These are phyloP conservation scores for Suhomyces sp. DNA, from an alignment of 805 yeast species.

Conservation along the genomic window DNA sequence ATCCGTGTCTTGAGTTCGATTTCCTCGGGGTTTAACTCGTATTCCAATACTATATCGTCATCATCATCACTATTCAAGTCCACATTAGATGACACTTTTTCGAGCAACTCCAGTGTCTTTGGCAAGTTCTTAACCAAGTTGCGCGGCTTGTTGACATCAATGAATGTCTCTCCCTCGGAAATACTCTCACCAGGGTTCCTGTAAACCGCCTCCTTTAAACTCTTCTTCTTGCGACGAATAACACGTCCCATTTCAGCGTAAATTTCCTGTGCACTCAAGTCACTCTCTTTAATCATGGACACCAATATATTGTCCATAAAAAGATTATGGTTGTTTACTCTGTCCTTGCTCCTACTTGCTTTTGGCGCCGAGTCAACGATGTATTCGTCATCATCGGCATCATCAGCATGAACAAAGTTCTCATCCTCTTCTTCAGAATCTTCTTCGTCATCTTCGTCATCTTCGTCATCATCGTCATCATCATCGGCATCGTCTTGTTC, in stretches of 20 bases:
- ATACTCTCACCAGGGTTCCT: constrained; percentile 15
- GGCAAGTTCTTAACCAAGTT: constrained; percentile 58
- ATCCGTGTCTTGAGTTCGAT: constrained; percentile 71
- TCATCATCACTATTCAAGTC: constrained; percentile 68
- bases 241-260: constrained; percentile 20
- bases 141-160: constrained; percentile 31
- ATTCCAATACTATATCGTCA: constrained; percentile 71
- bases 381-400: no score
- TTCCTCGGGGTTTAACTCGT: constrained; percentile 68
- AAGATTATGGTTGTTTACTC: no score
- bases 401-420: not conserved
- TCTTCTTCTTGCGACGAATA: constrained; percentile 21
- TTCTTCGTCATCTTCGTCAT: constrained; percentile 4
- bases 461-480: constrained; percentile 8
- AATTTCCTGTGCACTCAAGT: constrained; percentile 27
- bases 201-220: constrained; percentile 21
- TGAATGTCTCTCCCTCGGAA: constrained; percentile 18
- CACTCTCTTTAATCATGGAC: constrained; percentile 33
- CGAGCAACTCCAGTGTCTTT: constrained; percentile 53
- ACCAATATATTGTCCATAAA: constrained; percentile 21
- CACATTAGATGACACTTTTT: constrained; percentile 56
- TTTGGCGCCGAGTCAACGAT: no score
- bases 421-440: constrained; percentile 1
- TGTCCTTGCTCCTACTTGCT: no score
- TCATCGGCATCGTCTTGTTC: no score